These are phyloP conservation scores for Schizosaccharomyces cryophilus DNA, from an alignment of 805 yeast genomes.

Conservation along the genomic window DNA sequence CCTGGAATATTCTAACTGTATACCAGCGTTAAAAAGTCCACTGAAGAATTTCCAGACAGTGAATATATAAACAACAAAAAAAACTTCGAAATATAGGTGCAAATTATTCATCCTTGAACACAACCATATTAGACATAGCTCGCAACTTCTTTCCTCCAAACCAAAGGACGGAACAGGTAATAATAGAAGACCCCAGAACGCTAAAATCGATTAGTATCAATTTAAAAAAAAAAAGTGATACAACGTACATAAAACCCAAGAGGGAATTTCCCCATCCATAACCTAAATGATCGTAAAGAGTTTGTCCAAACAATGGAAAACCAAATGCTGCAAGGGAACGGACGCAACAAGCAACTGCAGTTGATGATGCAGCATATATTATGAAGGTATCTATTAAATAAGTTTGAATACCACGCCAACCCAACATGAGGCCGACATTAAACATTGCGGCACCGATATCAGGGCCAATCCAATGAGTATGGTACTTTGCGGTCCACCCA, in stretches of 20 bases:
- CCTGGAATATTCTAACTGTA: too few species aligned
- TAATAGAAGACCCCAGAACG: background rate
- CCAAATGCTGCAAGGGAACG: constrained; percentile 44
- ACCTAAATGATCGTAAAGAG: constrained; percentile 14
- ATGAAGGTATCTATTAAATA: constrained; percentile 52
- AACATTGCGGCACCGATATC: constrained; percentile 33
- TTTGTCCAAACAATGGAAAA: constrained; percentile 38
- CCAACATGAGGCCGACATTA: constrained; percentile 33
- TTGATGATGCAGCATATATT: constrained; percentile 41
- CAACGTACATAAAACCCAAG: constrained; percentile 23
- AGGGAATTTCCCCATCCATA: constrained; percentile 18
- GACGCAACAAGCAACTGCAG: constrained; percentile 43
- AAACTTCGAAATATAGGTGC: background rate
- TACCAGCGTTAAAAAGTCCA: too few species aligned
- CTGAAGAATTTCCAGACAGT: too few species aligned
- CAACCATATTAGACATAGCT: background rate
- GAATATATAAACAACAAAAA: too few species aligned
- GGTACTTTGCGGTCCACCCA: constrained; percentile 40
- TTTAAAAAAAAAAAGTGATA: background rate
- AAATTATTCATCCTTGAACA: background rate
- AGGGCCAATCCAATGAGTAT: constrained; percentile 38
- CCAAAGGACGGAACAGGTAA: background rate
- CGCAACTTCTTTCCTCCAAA: background rate
- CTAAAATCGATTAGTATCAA: background rate
- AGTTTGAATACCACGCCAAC: constrained; percentile 38